phyloP scores from a whole-genome alignment of 2,329 filamentous ascomycete genomes.

The Emmonsia crescens region DNA sequence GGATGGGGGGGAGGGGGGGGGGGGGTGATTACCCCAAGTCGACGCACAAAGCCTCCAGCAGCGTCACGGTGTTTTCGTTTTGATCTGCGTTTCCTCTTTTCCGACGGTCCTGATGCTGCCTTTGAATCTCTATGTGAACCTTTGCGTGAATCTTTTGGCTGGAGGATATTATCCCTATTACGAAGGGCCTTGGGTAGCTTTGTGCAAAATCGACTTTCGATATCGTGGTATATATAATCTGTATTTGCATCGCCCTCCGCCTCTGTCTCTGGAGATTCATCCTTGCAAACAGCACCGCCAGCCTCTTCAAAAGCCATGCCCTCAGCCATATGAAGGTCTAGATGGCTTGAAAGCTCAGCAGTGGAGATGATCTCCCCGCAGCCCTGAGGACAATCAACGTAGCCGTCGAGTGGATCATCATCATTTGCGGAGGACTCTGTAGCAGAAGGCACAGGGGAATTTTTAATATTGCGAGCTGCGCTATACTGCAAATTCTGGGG shows the following conservation, averaged over 20 bases:
- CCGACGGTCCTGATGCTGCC: slow-evolving; percentile 14
- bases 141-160: slow-evolving; percentile 13
- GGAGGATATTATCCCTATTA: slow-evolving; percentile 16
- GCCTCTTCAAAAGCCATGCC: slow-evolving; percentile 32
- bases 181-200: slow-evolving; percentile 15
- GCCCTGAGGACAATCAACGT: slow-evolving; percentile 46
- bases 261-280: neutral
- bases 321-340: slow-evolving; percentile 49
- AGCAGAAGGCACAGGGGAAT: no score
- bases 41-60: slow-evolving; percentile 8
- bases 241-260: slow-evolving; percentile 4
- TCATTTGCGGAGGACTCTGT: neutral
- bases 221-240: slow-evolving; percentile 7
- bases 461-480: no score
- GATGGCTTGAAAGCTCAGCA: slow-evolving; percentile 46
- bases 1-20: no score
- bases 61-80: slow-evolving; percentile 6
- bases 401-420: slow-evolving; percentile 21
- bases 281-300: slow-evolving; percentile 6
- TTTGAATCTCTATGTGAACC: slow-evolving; percentile 23
- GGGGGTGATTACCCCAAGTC: slow-evolving; percentile 15
- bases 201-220: slow-evolving; percentile 14
- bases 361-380: slow-evolving; percentile 49
- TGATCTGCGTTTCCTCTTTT: slow-evolving; percentile 18
- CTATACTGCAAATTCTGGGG: neutral